Percentiles rank a stretch among this genome's conserved stretches.
phyloP scores from a whole-genome alignment of 768 basidiomycete genomes.

The Boletus pseudopeckii region DNA sequence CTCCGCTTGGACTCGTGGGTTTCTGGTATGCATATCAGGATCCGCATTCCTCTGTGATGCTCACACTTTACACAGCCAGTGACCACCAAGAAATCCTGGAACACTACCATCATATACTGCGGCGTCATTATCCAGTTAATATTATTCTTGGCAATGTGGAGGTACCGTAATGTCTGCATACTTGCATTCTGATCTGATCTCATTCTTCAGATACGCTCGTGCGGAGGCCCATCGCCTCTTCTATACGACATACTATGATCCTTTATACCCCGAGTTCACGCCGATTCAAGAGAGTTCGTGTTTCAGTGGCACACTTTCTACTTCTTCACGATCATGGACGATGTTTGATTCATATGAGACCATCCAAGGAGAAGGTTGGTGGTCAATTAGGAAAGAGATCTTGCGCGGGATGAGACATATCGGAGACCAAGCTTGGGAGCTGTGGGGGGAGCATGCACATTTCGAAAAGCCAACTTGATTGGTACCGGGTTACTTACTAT shows the following conservation, averaged over 20 bases:
- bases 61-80: conserved; percentile 18
- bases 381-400: conserved; percentile 35
- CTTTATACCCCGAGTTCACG: conserved; percentile 71
- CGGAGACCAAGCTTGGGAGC: conserved; percentile 42
- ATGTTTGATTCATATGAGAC: conserved; percentile 36
- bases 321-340: conserved; percentile 39
- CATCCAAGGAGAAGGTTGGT: conserved; percentile 41
- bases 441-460: conserved; percentile 35
- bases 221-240: conserved; percentile 53
- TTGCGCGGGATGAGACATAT: conserved; percentile 38
- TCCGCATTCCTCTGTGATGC: not conserved
- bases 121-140: conserved; percentile 43
- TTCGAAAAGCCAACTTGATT: conserved; percentile 31
- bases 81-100: conserved; percentile 17
- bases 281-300: conserved; percentile 36
- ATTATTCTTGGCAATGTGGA: conserved; percentile 52
- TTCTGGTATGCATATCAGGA: conserved; percentile 35
- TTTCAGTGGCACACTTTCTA: conserved; percentile 31
- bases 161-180: conserved; percentile 38
- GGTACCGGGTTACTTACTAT: conserved; percentile 15
- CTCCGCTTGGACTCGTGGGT: conserved; percentile 35
- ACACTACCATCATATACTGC: conserved; percentile 35
- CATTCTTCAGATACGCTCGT: conserved; percentile 40
- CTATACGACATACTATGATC: conserved; percentile 74
- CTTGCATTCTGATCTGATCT: conserved; percentile 4